Percentiles rank a stretch among this genome's conserved stretches.
Conservation (phyloP, 768 basidiomycete genomes). For the Pleurotus cornucopiae region DNA sequence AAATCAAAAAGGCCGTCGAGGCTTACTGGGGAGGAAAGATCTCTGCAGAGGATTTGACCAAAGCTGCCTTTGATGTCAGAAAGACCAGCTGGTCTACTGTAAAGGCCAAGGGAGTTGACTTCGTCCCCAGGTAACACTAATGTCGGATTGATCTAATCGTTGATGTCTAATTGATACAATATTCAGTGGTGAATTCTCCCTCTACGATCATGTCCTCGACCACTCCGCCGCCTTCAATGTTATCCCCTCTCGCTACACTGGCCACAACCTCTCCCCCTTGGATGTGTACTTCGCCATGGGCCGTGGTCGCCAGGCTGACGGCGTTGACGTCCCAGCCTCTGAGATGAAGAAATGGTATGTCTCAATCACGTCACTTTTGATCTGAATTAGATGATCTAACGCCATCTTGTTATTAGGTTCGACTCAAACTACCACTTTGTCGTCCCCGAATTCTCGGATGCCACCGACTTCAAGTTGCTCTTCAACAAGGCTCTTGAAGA, state of each 20-base stretch:
- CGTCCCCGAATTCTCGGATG: constrained; percentile 91
- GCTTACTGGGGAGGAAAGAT: constrained; percentile 96
- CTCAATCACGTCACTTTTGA: background rate
- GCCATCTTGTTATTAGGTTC: constrained; percentile 54
- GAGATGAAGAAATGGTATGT: constrained; percentile 99
- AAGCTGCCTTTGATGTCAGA: constrained; percentile 82
- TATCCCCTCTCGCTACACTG: constrained; percentile 90
- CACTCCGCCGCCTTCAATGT: constrained; percentile 95
- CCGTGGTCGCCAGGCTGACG: constrained; percentile 91
- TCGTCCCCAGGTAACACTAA: constrained; percentile 77
- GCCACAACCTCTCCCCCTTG: constrained; percentile 79
- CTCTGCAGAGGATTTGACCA: constrained; percentile 82
- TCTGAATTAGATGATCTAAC: background rate
- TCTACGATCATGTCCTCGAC: constrained; percentile 98
- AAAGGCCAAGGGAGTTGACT: constrained; percentile 83
- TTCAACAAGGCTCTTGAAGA: constrained; percentile 94
- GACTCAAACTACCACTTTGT: constrained; percentile 99
- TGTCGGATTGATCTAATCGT: constrained; percentile 9
- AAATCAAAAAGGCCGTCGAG: constrained; percentile 97
- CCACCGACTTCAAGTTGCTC: constrained; percentile 90
- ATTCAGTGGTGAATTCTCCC: constrained; percentile 91
- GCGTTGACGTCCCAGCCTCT: constrained; percentile 93
- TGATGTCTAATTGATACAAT: constrained; percentile 16
- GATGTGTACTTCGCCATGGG: constrained; percentile 99
- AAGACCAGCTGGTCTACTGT: constrained; percentile 85